Base-by-base conservation (phyloP, 2,329 filamentous ascomycete species). In the Mycosphaerella sp. region DNA sequence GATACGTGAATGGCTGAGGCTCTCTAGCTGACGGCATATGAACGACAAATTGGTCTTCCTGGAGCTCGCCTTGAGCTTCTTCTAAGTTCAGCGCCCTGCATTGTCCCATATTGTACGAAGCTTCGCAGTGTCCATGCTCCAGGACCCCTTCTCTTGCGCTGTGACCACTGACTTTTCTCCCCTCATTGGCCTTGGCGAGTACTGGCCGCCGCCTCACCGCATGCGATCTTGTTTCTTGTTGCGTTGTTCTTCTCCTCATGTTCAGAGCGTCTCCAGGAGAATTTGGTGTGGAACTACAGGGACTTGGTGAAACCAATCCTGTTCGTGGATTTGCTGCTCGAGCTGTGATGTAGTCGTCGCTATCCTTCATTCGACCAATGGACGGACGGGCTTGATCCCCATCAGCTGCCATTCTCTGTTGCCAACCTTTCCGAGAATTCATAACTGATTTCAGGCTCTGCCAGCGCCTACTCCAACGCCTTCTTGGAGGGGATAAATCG, bases 341-440 rank as follows among this genome's bases (percentile, higher is more conserved):
- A 29, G 65, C 68, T 14, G 67, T 70, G 41, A 70, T 55, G 53
- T 70, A 70, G 56, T 70, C 68, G 51, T 68, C 68, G 45, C 66
- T 69, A 29, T 68, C 66, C 52, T 64, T 68, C 58, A 70, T 65
- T 7, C 67, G 64, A 59, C 66, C 63, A 21, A 52, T 55, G n/a
- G 48, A 29, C 23, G 56, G 59, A 4, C 56, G 46, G 10, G 31
- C 14, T 29, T 23, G 8, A 11, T 46, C n/a, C 29, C 14, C 1
- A 34, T 14, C 11, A 17, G 9, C 21, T 42, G 40, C 11, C 21
- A 23, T n/a, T n/a, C 3, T 39, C 3, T 36, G 42, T 21, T 44
- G 46, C 43, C 17, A 52, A 34, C 57, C 48, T 21, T 62, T 63
- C n/a, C 52, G 40, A 12, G 48, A 31, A 39, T 62, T 64, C 36